phyloP scores from a whole-genome alignment of 768 basidiomycete genomes.

The Trametes cingulata region DNA sequence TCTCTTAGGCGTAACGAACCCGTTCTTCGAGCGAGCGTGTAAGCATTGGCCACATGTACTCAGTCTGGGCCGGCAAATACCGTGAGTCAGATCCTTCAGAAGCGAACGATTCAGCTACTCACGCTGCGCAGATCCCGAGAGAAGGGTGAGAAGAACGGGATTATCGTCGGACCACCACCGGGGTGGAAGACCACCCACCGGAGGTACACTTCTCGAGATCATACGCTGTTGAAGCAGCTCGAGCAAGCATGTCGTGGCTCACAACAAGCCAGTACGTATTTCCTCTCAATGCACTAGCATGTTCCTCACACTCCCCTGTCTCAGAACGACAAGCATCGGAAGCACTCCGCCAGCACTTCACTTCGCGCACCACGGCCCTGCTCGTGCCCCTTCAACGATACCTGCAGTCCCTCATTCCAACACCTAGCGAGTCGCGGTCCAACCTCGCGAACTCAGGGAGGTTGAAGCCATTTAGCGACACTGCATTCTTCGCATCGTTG shows the following conservation, averaged over 20 bases:
- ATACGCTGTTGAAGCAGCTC: slow-evolving; percentile 65
- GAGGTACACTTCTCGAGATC: slow-evolving; percentile 85
- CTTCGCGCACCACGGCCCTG: slow-evolving; percentile 80
- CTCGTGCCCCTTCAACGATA: slow-evolving; percentile 91
- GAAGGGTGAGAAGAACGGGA: slow-evolving; percentile 25
- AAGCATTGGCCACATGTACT: slow-evolving; percentile 85
- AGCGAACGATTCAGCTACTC: neutral
- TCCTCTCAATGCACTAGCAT: too few relatives aligned
- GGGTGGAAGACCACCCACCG: slow-evolving; percentile 84
- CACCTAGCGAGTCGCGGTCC: slow-evolving; percentile 49
- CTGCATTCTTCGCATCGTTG: slow-evolving; percentile 70
- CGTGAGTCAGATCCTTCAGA: slow-evolving; percentile 40
- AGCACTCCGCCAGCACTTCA: slow-evolving; percentile 77
- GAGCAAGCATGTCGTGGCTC: slow-evolving; percentile 59
- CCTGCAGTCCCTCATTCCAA: slow-evolving; percentile 83
- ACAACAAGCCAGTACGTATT: slow-evolving; percentile 51
- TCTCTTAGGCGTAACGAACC: slow-evolving; percentile 85
- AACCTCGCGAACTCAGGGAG: slow-evolving; percentile 24
- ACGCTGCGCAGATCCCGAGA: neutral
- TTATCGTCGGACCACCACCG: slow-evolving; percentile 47
- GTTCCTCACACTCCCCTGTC: neutral
- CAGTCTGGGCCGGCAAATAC: slow-evolving; percentile 56
- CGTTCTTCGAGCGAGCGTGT: slow-evolving; percentile 78
- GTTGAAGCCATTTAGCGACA: slow-evolving; percentile 69
- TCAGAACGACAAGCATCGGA: slow-evolving; percentile 64